Evolutionary conservation across 352 stramenopile species (phyloP).

Genomic region (Phytophthora litchii): DNA sequence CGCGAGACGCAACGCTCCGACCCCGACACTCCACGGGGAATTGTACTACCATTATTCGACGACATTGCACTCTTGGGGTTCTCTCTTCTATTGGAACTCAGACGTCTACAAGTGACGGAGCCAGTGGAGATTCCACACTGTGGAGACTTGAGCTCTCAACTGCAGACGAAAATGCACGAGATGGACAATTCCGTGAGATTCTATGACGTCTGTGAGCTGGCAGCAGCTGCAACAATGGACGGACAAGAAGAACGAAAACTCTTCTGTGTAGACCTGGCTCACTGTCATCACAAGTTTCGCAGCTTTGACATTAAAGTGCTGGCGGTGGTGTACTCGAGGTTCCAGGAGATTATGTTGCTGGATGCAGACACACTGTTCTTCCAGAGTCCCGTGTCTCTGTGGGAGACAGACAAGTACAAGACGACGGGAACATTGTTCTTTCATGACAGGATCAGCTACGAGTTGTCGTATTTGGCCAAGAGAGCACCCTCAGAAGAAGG

Average conservation of each 20-base stretch:
- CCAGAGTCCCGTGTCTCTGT: conserved; percentile 42
- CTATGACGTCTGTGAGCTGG: conserved; percentile 58
- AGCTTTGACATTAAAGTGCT: conserved; percentile 63
- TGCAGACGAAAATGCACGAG: conserved; percentile 35
- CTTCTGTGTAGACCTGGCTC: conserved; percentile 47
- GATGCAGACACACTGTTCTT: conserved; percentile 64
- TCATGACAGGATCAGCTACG: conserved; percentile 57
- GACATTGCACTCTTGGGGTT: conserved; percentile 55
- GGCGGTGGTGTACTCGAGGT: conserved; percentile 46
- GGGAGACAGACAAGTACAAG: conserved; percentile 37
- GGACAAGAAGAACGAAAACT: conserved; percentile 20
- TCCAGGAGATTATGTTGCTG: conserved; percentile 56
- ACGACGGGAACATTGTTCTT: conserved; percentile 61
- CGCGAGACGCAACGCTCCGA: conserved; percentile 27
- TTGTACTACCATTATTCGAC: conserved; percentile 64
- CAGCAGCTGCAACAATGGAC: conserved; percentile 15
- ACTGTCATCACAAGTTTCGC: conserved; percentile 54
- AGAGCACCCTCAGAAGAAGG: conserved; percentile 3
- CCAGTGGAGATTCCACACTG: conserved; percentile 71
- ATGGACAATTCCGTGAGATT: conserved; percentile 37
- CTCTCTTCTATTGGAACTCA: conserved; percentile 65
- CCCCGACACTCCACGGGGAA: conserved; percentile 28
- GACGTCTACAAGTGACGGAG: conserved; percentile 41
- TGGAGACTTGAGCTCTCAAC: conserved; percentile 44
- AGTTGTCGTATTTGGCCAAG: conserved; percentile 35